Percentiles rank a stretch among this genome's conserved stretches.
These are phyloP conservation scores for Silybum marianum DNA, from an alignment of 129 eudicot genomes.

Conservation along the genomic window DNA sequence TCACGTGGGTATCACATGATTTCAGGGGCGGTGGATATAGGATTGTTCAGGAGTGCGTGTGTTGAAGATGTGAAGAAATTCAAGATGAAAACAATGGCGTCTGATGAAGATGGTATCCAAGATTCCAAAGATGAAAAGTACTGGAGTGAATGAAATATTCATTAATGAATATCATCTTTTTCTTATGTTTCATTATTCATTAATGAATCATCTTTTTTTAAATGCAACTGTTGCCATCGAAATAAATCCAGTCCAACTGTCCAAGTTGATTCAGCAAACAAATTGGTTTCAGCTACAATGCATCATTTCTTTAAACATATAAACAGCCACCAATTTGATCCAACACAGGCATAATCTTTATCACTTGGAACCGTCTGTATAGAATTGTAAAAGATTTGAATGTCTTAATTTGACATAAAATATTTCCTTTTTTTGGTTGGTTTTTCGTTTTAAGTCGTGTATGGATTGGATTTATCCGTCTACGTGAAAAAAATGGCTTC, in stretches of 20 bases:
- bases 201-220: slow-evolving; percentile 22
- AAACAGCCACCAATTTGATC: background rate
- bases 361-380: no score
- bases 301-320: background rate
- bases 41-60: slow-evolving; percentile 68
- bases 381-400: no score
- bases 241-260: background rate
- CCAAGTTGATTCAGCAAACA: background rate
- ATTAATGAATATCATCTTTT: background rate
- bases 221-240: slow-evolving; percentile 16
- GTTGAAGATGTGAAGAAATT: slow-evolving; percentile 81
- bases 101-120: slow-evolving; percentile 26
- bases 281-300: background rate
- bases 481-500: no score
- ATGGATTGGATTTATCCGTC: no score
- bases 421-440: no score
- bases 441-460: no score
- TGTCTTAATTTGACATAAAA: no score
- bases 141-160: slow-evolving; percentile 53
- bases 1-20: slow-evolving; percentile 88
- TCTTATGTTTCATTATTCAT: background rate
- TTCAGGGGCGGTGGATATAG: slow-evolving; percentile 74
- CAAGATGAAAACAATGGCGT: slow-evolving; percentile 35
- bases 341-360: no score
- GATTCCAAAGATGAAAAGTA: slow-evolving; percentile 47